phyloP scores from a whole-genome alignment of 2,329 filamentous ascomycete species.

The Aspergillus tamarii region DNA sequence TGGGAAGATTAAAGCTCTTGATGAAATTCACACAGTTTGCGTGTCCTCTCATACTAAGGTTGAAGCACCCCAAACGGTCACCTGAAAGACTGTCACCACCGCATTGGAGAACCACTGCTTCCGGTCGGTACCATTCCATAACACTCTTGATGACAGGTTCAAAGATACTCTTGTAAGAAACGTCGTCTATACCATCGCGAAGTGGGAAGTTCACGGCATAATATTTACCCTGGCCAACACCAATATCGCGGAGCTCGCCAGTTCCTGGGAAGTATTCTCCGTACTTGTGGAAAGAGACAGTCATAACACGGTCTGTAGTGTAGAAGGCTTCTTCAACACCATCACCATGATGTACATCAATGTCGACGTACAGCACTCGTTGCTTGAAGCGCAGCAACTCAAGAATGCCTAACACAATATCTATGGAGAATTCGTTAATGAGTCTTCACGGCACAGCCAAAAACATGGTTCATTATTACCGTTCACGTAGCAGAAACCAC shows the following conservation, averaged over 20 bases:
- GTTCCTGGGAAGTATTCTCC: constrained; percentile 74
- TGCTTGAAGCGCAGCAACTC: constrained; percentile 67
- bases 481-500: constrained; percentile 98
- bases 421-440: constrained; percentile 39
- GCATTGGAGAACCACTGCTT: constrained; percentile 70
- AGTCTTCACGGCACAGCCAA: not conserved
- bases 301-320: constrained; percentile 73
- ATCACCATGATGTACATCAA: constrained; percentile 69
- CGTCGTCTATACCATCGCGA: constrained; percentile 69
- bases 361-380: constrained; percentile 68
- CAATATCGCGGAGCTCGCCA: constrained; percentile 69
- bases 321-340: constrained; percentile 74
- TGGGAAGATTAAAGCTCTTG: constrained; percentile 68
- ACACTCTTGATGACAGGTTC: constrained; percentile 69
- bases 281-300: constrained; percentile 72
- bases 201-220: constrained; percentile 72
- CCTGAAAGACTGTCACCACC: constrained; percentile 70
- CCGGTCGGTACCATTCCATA: constrained; percentile 70
- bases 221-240: constrained; percentile 68
- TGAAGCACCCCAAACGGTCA: constrained; percentile 70
- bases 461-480: constrained; percentile 44
- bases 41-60: constrained; percentile 70
- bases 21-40: constrained; percentile 72
- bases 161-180: constrained; percentile 69
- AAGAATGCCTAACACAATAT: constrained; percentile 68